phyloP scores from a whole-genome alignment of 2,329 filamentous ascomycete genomes.

The Septoria petroselini region DNA sequence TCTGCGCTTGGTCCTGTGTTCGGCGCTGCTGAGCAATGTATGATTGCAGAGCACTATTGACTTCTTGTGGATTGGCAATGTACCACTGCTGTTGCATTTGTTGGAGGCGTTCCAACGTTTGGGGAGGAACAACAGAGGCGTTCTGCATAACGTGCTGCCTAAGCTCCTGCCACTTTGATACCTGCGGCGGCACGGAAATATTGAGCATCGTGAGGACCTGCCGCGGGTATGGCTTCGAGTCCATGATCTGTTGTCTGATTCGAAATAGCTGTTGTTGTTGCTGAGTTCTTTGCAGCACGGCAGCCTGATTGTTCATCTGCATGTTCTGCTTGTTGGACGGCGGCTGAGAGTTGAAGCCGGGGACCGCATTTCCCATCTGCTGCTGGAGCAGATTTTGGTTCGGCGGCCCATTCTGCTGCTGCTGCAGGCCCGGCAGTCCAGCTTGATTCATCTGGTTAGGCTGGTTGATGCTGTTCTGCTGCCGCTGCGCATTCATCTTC shows the following conservation, averaged over 20 bases:
- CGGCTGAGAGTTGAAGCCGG: constrained; percentile 27
- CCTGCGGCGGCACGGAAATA: constrained; percentile 45
- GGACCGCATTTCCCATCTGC: constrained; percentile 23
- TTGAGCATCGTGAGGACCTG: constrained; percentile 14
- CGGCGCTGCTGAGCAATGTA: constrained; percentile 38
- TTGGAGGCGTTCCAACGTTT: constrained; percentile 43
- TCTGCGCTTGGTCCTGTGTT: constrained; percentile 45
- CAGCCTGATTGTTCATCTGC: constrained; percentile 13
- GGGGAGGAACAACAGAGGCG: constrained; percentile 42
- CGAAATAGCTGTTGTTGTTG: constrained; percentile 19
- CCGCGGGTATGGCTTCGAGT: constrained; percentile 23
- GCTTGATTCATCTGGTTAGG: constrained; percentile 18
- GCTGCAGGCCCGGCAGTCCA: constrained; percentile 19
- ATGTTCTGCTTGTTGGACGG: constrained; percentile 18
- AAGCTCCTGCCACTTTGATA: constrained; percentile 57
- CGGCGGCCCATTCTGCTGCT: constrained; percentile 4
- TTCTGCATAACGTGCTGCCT: constrained; percentile 54
- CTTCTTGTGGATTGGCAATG: constrained; percentile 25
- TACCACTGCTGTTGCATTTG: constrained; percentile 31
- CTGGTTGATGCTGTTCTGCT: constrained; percentile 6
- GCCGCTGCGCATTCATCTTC: constrained; percentile 12
- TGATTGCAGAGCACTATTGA: constrained; percentile 26
- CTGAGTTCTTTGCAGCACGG: constrained; percentile 18
- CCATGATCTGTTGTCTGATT: constrained; percentile 21
- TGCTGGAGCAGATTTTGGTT: constrained; percentile 17